These are phyloP conservation scores for Metarhizium robertsii DNA, from an alignment of 2,329 filamentous ascomycete species.

Conservation along the genomic window DNA sequence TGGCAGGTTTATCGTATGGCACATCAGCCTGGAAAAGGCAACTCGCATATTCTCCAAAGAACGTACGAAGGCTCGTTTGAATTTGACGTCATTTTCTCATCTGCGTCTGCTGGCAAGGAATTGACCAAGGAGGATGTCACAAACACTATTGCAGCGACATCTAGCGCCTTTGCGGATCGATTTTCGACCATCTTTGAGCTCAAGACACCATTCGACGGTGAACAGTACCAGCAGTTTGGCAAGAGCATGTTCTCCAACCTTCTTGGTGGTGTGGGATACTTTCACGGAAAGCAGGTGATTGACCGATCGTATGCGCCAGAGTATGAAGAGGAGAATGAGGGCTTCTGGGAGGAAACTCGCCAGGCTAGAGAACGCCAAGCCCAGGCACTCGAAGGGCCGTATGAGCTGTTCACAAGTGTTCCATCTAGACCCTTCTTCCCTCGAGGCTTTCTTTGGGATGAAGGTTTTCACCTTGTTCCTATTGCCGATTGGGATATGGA, in stretches of 20 bases:
- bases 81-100: conserved; percentile 88
- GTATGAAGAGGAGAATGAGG: conserved; percentile 91
- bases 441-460: conserved; percentile 93
- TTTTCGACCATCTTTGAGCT: conserved; percentile 61
- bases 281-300: conserved; percentile 78
- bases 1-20: conserved; percentile 75
- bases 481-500: conserved; percentile 93
- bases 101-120: conserved; percentile 53
- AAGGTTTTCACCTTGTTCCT: conserved; percentile 89
- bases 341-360: conserved; percentile 88
- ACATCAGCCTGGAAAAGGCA: conserved; percentile 61
- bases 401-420: conserved; percentile 82
- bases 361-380: conserved; percentile 62
- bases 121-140: conserved; percentile 56
- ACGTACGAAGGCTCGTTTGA: conserved; percentile 83
- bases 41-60: conserved; percentile 84
- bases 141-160: conserved; percentile 56
- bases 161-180: conserved; percentile 60
- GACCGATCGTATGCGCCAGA: conserved; percentile 87
- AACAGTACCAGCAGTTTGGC: conserved; percentile 69
- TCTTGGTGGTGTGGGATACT: conserved; percentile 89
- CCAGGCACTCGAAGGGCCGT: conserved; percentile 68
- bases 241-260: conserved; percentile 92
- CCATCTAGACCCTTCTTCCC: conserved; percentile 95
- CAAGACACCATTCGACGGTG: conserved; percentile 63